phyloP scores from a whole-genome alignment of 257 asterid species.

The Lavandula angustifolia region DNA sequence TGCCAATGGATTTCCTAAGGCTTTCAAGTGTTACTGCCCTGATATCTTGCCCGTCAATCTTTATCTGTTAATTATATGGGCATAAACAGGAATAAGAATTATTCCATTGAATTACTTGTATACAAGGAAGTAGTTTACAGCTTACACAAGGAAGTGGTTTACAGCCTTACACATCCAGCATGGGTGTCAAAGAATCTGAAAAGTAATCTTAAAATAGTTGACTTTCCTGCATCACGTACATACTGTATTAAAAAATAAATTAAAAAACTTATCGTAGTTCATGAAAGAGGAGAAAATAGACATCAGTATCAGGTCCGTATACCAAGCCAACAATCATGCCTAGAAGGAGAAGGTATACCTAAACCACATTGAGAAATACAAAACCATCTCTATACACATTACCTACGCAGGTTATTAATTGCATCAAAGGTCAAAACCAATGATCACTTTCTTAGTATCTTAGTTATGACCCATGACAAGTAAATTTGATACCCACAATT shows the following conservation, averaged over 20 bases:
- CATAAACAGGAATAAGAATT: slow-evolving; percentile 15
- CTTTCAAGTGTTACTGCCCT: slow-evolving; percentile 80
- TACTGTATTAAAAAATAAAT: neutral
- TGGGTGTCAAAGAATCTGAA: slow-evolving; percentile 86
- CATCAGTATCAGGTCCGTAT: slow-evolving; percentile 19
- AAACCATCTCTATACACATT: slow-evolving; percentile 10
- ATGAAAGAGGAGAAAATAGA: neutral
- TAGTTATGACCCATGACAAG: neutral
- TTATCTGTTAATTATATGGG: slow-evolving; percentile 56
- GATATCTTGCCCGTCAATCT: slow-evolving; percentile 90
- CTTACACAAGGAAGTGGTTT: slow-evolving; percentile 15
- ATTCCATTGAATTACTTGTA: slow-evolving; percentile 19
- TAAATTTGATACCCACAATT: neutral
- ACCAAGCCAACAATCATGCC: slow-evolving; percentile 15
- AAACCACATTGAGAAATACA: slow-evolving; percentile 19
- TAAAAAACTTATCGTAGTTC: neutral
- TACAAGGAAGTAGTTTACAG: no score
- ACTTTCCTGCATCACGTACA: slow-evolving; percentile 66
- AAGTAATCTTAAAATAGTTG: slow-evolving; percentile 92
- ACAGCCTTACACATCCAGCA: slow-evolving; percentile 72
- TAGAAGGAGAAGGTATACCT: slow-evolving; percentile 10
- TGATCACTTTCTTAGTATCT: slow-evolving; percentile 7
- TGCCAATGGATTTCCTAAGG: slow-evolving; percentile 90
- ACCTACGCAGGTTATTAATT: neutral
- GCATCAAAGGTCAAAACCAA: slow-evolving; percentile 9